Percentiles rank a stretch among this genome's conserved stretches.
These are phyloP conservation scores for Seminavis robusta DNA, from an alignment of 108 stramenopile genomes.

Conservation along the genomic window DNA sequence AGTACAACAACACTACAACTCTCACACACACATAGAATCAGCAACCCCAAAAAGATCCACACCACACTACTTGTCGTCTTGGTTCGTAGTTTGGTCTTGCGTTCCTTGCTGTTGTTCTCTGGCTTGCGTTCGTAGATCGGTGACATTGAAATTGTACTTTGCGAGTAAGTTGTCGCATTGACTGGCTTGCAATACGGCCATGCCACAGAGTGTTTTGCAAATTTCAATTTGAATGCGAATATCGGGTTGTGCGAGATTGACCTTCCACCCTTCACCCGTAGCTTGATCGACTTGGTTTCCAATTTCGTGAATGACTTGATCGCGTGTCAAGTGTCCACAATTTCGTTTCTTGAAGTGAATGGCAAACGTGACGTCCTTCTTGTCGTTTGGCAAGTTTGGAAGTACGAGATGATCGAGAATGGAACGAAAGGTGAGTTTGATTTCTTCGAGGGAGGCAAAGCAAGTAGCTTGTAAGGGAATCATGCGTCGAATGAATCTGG, in stretches of 20 bases:
- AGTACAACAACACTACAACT: too few relatives aligned
- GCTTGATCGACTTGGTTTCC: constrained; percentile 23
- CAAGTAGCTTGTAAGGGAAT: constrained; percentile 84
- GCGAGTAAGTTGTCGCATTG: background rate
- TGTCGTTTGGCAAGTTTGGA: background rate
- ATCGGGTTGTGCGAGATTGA: constrained; percentile 61
- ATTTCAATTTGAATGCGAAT: constrained; percentile 68
- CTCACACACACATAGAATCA: too few relatives aligned
- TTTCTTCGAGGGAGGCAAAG: constrained; percentile 69
- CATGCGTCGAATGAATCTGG: constrained; percentile 73
- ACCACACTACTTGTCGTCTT: too few relatives aligned
- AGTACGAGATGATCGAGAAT: constrained; percentile 36
- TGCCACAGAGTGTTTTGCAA: constrained; percentile 58
- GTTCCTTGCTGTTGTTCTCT: too few relatives aligned
- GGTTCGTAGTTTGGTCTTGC: too few relatives aligned
- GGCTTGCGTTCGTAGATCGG: constrained; percentile 6
- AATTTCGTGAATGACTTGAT: constrained; percentile 45
- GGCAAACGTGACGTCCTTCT: constrained; percentile 43
- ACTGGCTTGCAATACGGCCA: constrained; percentile 49
- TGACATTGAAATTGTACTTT: constrained; percentile 27
- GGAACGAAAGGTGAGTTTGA: constrained; percentile 29
- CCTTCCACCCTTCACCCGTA: constrained; percentile 22
- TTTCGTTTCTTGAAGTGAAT: constrained; percentile 58
- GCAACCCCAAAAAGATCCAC: too few relatives aligned
- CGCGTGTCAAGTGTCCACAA: constrained; percentile 45